Conservation (phyloP, 306 rosid genomes). For the Trifolium subterraneum region DNA sequence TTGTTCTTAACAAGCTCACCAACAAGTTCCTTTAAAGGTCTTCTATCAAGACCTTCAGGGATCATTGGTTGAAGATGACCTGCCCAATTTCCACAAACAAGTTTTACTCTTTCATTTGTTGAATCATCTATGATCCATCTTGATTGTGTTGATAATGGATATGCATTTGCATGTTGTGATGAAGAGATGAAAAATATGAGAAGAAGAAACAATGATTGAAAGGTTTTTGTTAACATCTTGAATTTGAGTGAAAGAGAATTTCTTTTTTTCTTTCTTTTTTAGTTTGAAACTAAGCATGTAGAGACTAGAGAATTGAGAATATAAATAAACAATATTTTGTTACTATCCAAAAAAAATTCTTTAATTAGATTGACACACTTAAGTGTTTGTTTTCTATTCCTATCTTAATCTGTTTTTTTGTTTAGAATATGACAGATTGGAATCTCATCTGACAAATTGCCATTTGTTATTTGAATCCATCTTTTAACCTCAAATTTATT, state of each 20-base stretch:
- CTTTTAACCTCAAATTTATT: no score
- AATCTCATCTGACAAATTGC: no score
- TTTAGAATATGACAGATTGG: no score
- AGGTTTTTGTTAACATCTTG: constrained; percentile 19
- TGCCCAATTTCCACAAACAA: constrained; percentile 21
- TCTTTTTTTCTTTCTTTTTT: not conserved
- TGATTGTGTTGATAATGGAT: constrained; percentile 51
- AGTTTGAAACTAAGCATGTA: not conserved
- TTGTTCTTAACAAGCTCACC: constrained; percentile 19
- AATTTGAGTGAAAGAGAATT: not conserved
- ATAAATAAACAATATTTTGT: not conserved
- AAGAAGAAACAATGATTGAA: not conserved
- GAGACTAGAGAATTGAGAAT: no score
- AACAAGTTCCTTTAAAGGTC: constrained; percentile 47
- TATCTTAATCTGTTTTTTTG: not conserved
- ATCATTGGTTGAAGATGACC: constrained; percentile 55
- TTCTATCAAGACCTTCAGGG: constrained; percentile 57
- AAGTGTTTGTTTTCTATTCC: not conserved
- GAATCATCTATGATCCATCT: constrained; percentile 58
- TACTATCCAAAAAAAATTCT: not conserved
- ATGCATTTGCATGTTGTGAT: constrained; percentile 29
- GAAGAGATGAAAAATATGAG: constrained; percentile 24
- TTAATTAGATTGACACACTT: not conserved
- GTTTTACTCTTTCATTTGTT: constrained; percentile 48
- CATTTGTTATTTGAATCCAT: no score